Evolutionary conservation across 208 protist species (phyloP).

Genomic region (Eutreptiella sp.): DNA sequence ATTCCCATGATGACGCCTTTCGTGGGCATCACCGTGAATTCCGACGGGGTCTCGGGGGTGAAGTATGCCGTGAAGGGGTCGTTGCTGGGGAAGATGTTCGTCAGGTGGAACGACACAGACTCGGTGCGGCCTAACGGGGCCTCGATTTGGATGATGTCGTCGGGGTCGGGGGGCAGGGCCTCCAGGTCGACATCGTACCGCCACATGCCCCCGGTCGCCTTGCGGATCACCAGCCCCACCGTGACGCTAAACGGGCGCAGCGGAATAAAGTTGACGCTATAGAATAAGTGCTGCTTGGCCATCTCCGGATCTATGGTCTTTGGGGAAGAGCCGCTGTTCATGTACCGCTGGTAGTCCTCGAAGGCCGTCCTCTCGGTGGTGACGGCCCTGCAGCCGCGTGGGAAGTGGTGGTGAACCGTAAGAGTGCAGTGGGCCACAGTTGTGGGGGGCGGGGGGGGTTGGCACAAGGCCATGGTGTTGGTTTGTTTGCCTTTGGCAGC

Average conservation of each 20-base stretch:
- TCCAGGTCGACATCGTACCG: constrained; percentile 68
- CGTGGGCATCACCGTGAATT: constrained; percentile 61
- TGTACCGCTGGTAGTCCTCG: constrained; percentile 34
- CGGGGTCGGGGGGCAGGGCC: constrained; percentile 54
- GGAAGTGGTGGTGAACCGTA: too few species aligned
- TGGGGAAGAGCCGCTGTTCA: constrained; percentile 36
- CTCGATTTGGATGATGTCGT: constrained; percentile 71
- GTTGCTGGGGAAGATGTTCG: constrained; percentile 71
- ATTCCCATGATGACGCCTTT: constrained; percentile 54
- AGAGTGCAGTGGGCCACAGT: too few species aligned
- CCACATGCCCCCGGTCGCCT: constrained; percentile 56
- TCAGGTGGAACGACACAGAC: constrained; percentile 62
- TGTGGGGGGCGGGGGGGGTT: too few species aligned
- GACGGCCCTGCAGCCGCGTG: neutral
- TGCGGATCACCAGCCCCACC: constrained; percentile 56
- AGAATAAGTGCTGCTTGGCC: constrained; percentile 26
- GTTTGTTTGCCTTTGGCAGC: too few species aligned
- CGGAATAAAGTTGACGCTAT: constrained; percentile 56
- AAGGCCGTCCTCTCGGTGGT: constrained; percentile 37
- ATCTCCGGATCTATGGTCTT: constrained; percentile 30
- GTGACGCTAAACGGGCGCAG: constrained; percentile 61
- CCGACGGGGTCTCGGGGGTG: constrained; percentile 62
- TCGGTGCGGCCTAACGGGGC: constrained; percentile 48
- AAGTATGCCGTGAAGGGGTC: constrained; percentile 76
- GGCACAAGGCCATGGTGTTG: too few species aligned